Evolutionary conservation across 2,329 filamentous ascomycete species (phyloP).

Genomic region (Plectosphaerella cucumerina): DNA sequence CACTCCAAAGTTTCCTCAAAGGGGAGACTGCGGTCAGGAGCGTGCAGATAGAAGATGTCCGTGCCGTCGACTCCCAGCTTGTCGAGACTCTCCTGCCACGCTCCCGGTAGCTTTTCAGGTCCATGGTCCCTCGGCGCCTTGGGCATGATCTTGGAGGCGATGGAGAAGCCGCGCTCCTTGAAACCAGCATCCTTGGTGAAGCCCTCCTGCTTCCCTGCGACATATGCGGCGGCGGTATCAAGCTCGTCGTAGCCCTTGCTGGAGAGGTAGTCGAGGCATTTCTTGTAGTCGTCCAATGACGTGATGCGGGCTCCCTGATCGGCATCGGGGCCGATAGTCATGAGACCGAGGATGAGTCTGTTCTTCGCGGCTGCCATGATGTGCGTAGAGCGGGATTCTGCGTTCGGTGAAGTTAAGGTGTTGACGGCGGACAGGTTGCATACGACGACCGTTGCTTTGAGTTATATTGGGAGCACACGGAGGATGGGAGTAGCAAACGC

Average conservation of each 20-base stretch:
- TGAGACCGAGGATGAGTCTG: slow-evolving; percentile 5
- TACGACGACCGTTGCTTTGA: too few relatives aligned
- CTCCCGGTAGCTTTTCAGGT: slow-evolving; percentile 1
- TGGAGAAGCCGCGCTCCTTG: slow-evolving; percentile 62
- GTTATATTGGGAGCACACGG: too few relatives aligned
- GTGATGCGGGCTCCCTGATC: background rate
- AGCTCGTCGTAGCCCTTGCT: slow-evolving; percentile 66
- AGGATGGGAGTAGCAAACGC: too few relatives aligned
- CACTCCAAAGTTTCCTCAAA: slow-evolving; percentile 67
- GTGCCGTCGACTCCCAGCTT: slow-evolving; percentile 38
- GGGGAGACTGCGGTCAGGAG: slow-evolving; percentile 52
- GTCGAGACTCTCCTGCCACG: background rate
- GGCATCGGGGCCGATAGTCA: background rate
- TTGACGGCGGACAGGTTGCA: too few relatives aligned
- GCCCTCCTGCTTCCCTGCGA: slow-evolving; percentile 64
- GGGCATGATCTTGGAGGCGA: slow-evolving; percentile 58
- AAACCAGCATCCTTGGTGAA: slow-evolving; percentile 63
- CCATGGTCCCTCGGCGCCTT: background rate
- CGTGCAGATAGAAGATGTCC: slow-evolving; percentile 66
- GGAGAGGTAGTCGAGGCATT: slow-evolving; percentile 63
- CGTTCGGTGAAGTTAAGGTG: too few relatives aligned
- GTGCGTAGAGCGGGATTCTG: too few relatives aligned
- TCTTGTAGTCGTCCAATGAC: slow-evolving; percentile 50
- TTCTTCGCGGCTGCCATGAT: too few relatives aligned
- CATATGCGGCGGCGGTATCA: slow-evolving; percentile 67